A percentile compares a stretch with the other conserved stretches of the same genome.
Conservation (phyloP, 331 rosid species). For the Prunus yedoensis region DNA sequence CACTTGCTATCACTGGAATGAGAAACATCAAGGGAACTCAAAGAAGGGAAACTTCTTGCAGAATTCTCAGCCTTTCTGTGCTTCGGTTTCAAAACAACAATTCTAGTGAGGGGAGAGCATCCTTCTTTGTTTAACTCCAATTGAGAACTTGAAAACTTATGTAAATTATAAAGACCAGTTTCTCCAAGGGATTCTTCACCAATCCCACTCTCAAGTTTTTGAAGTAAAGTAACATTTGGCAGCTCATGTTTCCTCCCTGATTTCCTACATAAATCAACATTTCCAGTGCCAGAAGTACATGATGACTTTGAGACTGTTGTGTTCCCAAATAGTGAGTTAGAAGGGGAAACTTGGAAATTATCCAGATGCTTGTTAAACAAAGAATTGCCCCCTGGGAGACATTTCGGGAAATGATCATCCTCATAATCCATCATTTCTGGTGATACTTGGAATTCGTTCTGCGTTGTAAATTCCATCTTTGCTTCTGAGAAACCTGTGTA, state of each 20-base stretch:
- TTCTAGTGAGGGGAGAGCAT: constrained; percentile 19
- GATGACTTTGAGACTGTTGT: not conserved
- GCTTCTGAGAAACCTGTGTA: constrained; percentile 14
- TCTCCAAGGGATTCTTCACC: constrained; percentile 25
- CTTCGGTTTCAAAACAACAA: constrained; percentile 25
- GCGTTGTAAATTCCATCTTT: constrained; percentile 14
- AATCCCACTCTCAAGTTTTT: constrained; percentile 16
- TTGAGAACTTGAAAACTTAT: constrained; percentile 26
- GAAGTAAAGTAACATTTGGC: constrained; percentile 21
- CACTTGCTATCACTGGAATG: constrained; percentile 27
- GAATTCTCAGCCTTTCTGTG: constrained; percentile 18
- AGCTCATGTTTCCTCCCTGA: constrained; percentile 9
- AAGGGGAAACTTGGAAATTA: constrained; percentile 9
- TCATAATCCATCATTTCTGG: constrained; percentile 17
- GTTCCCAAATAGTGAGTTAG: constrained; percentile 8
- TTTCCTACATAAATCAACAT: constrained; percentile 17
- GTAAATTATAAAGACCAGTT: constrained; percentile 22
- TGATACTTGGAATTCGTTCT: constrained; percentile 21
- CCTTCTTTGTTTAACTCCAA: constrained; percentile 27
- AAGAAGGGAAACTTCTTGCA: constrained; percentile 26
- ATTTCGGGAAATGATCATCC: constrained; percentile 16
- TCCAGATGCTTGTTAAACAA: not conserved
- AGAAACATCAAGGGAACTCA: constrained; percentile 30
- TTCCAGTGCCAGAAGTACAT: constrained; percentile 10
- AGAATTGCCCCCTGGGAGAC: constrained; percentile 4